Base-by-base conservation (phyloP, 2,329 filamentous ascomycete species). In the Harringtonia aguacate region DNA sequence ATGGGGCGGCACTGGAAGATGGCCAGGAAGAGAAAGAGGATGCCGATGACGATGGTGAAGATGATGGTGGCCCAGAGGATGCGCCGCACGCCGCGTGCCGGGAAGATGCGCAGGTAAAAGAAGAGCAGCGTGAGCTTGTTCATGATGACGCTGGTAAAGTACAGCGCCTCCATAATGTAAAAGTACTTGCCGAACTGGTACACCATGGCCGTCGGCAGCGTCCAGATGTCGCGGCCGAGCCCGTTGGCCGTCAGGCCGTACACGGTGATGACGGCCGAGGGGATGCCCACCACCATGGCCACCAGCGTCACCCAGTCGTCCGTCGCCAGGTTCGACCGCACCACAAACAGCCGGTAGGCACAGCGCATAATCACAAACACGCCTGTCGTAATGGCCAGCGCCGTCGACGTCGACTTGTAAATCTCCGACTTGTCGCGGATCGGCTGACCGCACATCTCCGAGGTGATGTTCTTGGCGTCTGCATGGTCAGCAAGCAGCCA, bases 61-160 rank as follows among this genome's bases (percentile, higher is more conserved):
- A 52, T 50, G 30, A 72, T 51, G 0, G 68, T 69, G n/a, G 47
- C 60, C 57, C 62, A 66, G 7, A 74, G 58, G 13, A 69, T 38
- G 7, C 56, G 58, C 14, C 63, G 61, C 10, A 73, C 62, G 4
- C 39, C 45, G 0, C 42, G 47, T 0, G 56, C 52, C 0, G 70
- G 70, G 48, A 79, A 79, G 44, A 78, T 69, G 42, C 70, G 66
- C 6, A 73, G 58, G 51, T 75, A 77, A 55, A 78, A 75, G 52
- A 71, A 62, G 1, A 78, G 57, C 21, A 79, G 60, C 0, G 72
- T 66, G 5, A 73, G 55, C 49, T 77, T 75, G 15, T 72, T 60
- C 22, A 72, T 56, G 2, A 66, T 58, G 13, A 73, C 55, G 15
- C 67, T 57, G 4, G 57, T 42, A 51, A 75, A 72, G 54, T 77